Evolutionary conservation across 768 basidiomycete species (phyloP).

Genomic region (Russula vinacea): DNA sequence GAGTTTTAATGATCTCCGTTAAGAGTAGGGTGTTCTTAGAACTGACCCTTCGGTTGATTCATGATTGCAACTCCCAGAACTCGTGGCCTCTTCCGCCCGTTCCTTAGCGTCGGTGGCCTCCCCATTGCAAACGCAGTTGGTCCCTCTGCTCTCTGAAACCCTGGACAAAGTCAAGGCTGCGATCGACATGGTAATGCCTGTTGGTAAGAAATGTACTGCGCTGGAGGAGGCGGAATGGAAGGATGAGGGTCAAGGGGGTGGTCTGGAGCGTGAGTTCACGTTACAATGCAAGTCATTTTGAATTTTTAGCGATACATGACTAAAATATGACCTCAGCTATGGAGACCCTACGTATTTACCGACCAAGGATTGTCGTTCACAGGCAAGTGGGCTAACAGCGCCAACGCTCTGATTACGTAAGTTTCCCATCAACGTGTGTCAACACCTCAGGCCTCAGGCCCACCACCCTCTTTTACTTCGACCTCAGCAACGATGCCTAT

Average conservation of each 20-base stretch:
- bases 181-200: conserved; percentile 73
- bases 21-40: conserved; percentile 62
- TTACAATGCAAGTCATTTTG: conserved; percentile 63
- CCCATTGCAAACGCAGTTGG: conserved; percentile 80
- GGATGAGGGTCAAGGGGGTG: conserved; percentile 76
- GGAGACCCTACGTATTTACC: conserved; percentile 86
- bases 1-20: conserved; percentile 96
- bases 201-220: conserved; percentile 75
- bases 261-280: conserved; percentile 82
- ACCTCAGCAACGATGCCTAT: no score
- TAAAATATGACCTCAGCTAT: conserved; percentile 55
- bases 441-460: no score
- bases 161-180: conserved; percentile 69
- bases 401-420: no score
- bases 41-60: conserved; percentile 12
- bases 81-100: conserved; percentile 92
- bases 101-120: conserved; percentile 84
- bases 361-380: conserved; percentile 81
- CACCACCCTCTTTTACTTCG: no score
- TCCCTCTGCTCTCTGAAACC: conserved; percentile 65
- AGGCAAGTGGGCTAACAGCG: conserved; percentile 70
- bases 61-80: conserved; percentile 48
- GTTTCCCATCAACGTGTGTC: no score
- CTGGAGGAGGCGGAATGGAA: conserved; percentile 96
- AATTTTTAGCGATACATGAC: not conserved